phyloP scores from a whole-genome alignment of 768 basidiomycete species.

The Trametes sanguinea region DNA sequence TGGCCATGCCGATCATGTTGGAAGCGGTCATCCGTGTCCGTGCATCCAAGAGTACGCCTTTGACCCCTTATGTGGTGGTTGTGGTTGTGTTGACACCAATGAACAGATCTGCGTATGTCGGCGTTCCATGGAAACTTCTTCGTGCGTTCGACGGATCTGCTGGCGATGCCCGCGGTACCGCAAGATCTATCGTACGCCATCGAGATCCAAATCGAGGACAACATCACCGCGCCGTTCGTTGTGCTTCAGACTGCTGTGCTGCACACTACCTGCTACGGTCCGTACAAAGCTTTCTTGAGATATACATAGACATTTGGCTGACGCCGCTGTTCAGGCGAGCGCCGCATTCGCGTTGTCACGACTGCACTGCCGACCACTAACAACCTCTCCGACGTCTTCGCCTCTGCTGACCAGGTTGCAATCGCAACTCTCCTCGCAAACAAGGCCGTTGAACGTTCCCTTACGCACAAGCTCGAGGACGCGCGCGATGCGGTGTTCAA shows the following conservation, averaged over 20 bases:
- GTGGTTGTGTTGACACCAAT: background rate
- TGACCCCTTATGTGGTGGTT: background rate
- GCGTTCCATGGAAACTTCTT: conserved; percentile 99
- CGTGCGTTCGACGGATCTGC: conserved; percentile 92
- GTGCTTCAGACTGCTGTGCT: conserved; percentile 94
- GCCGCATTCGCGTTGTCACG: conserved; percentile 62
- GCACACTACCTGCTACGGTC: conserved; percentile 91
- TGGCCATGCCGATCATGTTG: conserved; percentile 93
- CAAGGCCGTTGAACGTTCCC: conserved; percentile 59
- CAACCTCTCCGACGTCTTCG: conserved; percentile 57
- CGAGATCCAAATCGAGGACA: conserved; percentile 94
- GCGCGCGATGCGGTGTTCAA: conserved; percentile 56
- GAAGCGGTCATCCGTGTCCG: conserved; percentile 98
- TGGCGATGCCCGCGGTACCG: conserved; percentile 96
- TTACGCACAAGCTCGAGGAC: conserved; percentile 58
- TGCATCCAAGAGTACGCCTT: conserved; percentile 80
- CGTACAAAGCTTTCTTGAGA: background rate
- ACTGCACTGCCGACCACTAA: conserved; percentile 60
- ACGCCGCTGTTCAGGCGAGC: conserved; percentile 40
- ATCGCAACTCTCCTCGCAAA: conserved; percentile 56
- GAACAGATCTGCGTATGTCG: conserved; percentile 84
- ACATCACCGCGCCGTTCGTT: conserved; percentile 85
- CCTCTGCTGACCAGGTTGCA: conserved; percentile 57
- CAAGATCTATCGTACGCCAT: conserved; percentile 95
- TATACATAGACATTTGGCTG: background rate